Evolutionary conservation across 148 eudicot genomes (phyloP), one percentile per base, ranked within the genome.

Genomic region (Heliosperma pusillum): DNA sequence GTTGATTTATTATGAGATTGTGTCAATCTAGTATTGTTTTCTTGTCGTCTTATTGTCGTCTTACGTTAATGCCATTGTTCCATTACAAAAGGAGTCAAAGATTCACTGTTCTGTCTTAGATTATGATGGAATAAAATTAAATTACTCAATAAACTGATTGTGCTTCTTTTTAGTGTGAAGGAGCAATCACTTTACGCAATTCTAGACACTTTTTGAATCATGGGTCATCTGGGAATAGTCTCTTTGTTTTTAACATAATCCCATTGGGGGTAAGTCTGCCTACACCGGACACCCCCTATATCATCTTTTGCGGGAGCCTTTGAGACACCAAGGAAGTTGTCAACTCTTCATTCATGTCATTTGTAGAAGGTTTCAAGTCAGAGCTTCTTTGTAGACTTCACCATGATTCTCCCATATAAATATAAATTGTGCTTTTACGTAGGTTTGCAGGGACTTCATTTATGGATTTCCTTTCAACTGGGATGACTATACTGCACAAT

Each of bases 391-490:
- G 1, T 58, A 21, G 63, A 36, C 45, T 17, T 66, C 69, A 7
- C 25, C 21, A 36, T 64, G 44, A 29, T 45, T 24, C 10, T 70
- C 42, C 52, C 3, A 26, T 70, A 42, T 53, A 6, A 24, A 58
- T 20, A 20, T 5, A 73, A 25, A 73, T 20, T 11, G 44, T 69
- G 70, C 12, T 66, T 75, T 21, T 53, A 24, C 36, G 57, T 86
- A 89, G 93, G 79, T 84, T 53, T 84, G 87, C 78, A 74, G 82
- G 69, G 80, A 76, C 79, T 89, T 89, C 78, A 73, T 74, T 19
- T 63, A 61, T 81, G 93, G 93, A 71, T 89, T 89, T 84, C 90
- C 90, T 50, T 77, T 73, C 74, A 30, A 79, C 81, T 89, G 93
- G 93, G 85, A 89, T 56, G 85, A 79, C 29, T 82, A 71, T 82